Evolutionary conservation across 306 rosid species (phyloP), one percentile per base, ranked within the genome.

Genomic region (Prosopis cineraria): DNA sequence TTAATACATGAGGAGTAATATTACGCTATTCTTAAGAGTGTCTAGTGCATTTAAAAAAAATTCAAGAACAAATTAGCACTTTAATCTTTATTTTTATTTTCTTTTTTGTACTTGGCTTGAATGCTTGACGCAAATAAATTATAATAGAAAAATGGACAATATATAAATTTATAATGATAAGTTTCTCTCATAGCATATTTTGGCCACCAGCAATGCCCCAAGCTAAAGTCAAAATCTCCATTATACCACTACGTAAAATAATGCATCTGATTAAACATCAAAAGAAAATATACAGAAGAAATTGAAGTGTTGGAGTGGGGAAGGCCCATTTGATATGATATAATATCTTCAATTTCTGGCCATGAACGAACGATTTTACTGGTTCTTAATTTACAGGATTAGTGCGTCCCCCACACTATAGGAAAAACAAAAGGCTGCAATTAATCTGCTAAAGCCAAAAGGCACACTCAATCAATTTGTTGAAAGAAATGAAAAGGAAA

Each of bases 331-430:
- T 29, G 4, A 12, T 52, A 22, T 11, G 4, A 27, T 3, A 5
- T 27, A 58, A 58, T 13, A 27, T 55, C 65, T 11, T 29, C 37
- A 12, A 58, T 27, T 27, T 27, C 33, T 58, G 65, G 36, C 36
- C 65, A 25, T 16, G 3, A 58, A 3, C 0, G 34, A 58, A 16
- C 50, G 6, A 13, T 44, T 44, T 44, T 44, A 25, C 10, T 29
- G 70, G 59, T 31, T 77, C 76, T 58, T 52, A 27, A 58, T 12
- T 43, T 53, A 4, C 12, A 40, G 43, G 37, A 50, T 43, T 74
- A 58, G 44, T 43, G 71, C 47, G 16, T 37, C 56, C 74, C 68
- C 78, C 74, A 72, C 78, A 27, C n/a, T 39, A 7, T 41, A 39
- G 39, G 4, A 17, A 7, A 16, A 3, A 3, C 56, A 44, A 3